Percentiles rank a stretch among this genome's conserved stretches.
Conservation (phyloP, 2,329 filamentous ascomycete species). For the Alternaria ventricosa region DNA sequence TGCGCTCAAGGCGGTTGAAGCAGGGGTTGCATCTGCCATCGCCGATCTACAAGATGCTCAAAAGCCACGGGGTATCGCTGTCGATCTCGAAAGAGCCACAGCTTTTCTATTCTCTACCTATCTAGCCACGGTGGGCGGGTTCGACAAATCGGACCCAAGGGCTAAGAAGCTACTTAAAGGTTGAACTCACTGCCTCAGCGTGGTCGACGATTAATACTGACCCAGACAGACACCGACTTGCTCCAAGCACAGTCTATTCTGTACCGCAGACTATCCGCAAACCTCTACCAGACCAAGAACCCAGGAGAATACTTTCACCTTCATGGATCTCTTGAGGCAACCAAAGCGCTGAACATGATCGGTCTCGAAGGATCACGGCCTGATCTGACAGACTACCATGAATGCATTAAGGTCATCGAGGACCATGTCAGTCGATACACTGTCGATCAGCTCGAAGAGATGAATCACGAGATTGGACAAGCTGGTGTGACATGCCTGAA, state of each 20-base stretch:
- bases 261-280: slow-evolving; percentile 75
- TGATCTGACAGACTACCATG: slow-evolving; percentile 59
- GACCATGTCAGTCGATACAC: slow-evolving; percentile 51
- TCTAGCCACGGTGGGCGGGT: slow-evolving; percentile 61
- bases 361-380: slow-evolving; percentile 68
- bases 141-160: slow-evolving; percentile 51
- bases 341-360: slow-evolving; percentile 72
- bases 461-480: slow-evolving; percentile 51
- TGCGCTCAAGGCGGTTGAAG: slow-evolving; percentile 67
- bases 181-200: slow-evolving; percentile 9
- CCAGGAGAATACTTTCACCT: slow-evolving; percentile 75
- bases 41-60: slow-evolving; percentile 61
- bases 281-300: slow-evolving; percentile 72
- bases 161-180: slow-evolving; percentile 57
- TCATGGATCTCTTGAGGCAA: slow-evolving; percentile 75
- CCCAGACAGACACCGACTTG: slow-evolving; percentile 70
- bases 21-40: slow-evolving; percentile 65
- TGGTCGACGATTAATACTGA: slow-evolving; percentile 12
- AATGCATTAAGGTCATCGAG: slow-evolving; percentile 51
- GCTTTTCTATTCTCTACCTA: slow-evolving; percentile 66
- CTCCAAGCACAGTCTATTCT: slow-evolving; percentile 72
- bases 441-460: slow-evolving; percentile 49
- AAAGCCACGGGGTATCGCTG: slow-evolving; percentile 52
- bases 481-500: slow-evolving; percentile 52
- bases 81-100: slow-evolving; percentile 62